Evolutionary conservation across 2,329 filamentous ascomycete species (phyloP).

Genomic region (Penicillium verrucosum): DNA sequence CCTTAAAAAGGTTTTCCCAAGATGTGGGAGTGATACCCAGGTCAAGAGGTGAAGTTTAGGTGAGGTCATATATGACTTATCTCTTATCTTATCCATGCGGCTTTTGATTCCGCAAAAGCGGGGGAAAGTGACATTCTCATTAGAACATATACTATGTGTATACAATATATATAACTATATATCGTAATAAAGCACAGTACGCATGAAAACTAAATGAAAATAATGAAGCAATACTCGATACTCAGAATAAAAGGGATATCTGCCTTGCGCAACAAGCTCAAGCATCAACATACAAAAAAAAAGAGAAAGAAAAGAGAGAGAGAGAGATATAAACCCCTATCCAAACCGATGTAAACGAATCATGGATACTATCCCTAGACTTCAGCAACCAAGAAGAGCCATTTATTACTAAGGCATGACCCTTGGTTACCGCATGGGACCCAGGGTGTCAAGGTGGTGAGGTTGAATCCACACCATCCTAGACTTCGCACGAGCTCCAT

Average conservation of each 20-base stretch:
- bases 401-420: conserved; percentile 69
- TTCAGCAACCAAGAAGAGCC: conserved; percentile 89
- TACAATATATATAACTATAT: neutral
- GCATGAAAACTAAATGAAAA: neutral
- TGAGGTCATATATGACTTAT: neutral
- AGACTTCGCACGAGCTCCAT: conserved; percentile 71
- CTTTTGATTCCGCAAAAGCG: neutral
- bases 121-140: neutral
- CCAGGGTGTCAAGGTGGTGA: conserved; percentile 77
- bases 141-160: neutral
- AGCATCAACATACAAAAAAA: neutral
- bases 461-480: conserved; percentile 89
- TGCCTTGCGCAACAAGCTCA: neutral
- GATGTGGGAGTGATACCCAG: neutral
- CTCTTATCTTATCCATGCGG: conserved; percentile 1
- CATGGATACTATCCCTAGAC: conserved; percentile 50
- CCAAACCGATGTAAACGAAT: neutral
- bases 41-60: neutral
- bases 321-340: neutral
- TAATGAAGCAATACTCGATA: neutral
- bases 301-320: neutral
- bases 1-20: neutral
- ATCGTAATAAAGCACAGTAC: neutral
- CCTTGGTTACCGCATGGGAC: conserved; percentile 47
- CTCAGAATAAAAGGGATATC: neutral